Evolutionary conservation across 805 yeast genomes (phyloP).

Genomic region (Vanderwaltozyma verrucispora): DNA sequence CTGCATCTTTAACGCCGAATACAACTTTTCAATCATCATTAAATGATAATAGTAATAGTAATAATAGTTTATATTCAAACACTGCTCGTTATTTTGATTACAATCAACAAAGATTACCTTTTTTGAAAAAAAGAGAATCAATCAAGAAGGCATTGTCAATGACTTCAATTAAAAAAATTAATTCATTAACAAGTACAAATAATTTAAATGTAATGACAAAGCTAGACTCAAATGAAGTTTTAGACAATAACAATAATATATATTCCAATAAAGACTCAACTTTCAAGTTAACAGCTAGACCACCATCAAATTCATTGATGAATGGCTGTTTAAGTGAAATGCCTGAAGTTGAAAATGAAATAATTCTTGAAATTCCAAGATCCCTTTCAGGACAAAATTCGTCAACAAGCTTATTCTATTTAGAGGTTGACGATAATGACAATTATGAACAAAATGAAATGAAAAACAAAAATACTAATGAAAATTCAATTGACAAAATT

Average conservation of each 20-base stretch:
- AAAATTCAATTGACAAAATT: neutral
- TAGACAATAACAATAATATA: neutral
- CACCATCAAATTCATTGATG: constrained; percentile 24
- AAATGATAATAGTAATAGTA: neutral
- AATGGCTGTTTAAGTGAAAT: constrained; percentile 25
- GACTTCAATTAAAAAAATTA: constrained; percentile 6
- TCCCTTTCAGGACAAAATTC: constrained; percentile 19
- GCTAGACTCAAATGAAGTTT: too few species aligned
- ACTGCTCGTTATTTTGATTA: neutral
- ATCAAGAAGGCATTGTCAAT: constrained; percentile 20
- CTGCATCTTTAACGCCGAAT: neutral
- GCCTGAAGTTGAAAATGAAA: constrained; percentile 12
- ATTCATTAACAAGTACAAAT: neutral
- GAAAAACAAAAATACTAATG: neutral
- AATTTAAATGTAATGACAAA: too few species aligned
- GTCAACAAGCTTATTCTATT: constrained; percentile 3
- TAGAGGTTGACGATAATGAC: neutral
- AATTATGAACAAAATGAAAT: neutral
- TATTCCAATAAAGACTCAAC: constrained; percentile 16
- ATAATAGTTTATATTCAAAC: neutral
- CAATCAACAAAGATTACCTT: neutral
- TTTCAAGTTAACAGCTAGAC: constrained; percentile 23
- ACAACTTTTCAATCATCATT: neutral
- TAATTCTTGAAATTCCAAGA: constrained; percentile 21
- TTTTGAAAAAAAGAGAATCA: constrained; percentile 12